Base-by-base conservation (phyloP, 2,329 filamentous ascomycete species). In the Pseudocercospora cruenta region DNA sequence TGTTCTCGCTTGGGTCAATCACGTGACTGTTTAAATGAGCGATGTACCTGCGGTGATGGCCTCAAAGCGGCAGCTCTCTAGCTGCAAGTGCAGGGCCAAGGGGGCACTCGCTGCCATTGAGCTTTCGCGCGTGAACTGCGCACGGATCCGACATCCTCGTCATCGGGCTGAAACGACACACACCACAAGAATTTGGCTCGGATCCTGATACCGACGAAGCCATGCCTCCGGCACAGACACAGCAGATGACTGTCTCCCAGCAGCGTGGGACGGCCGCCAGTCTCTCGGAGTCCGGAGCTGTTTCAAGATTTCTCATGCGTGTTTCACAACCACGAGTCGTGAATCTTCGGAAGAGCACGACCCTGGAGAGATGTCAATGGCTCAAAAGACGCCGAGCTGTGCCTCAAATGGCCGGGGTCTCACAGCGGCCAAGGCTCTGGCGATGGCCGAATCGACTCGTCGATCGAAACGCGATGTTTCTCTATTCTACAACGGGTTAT, bases 251-350 rank as follows among this genome's bases (percentile, higher is more conserved):
- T 53, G 10, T 24, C 24, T 14, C 22, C 49, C 49, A 53, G 22
- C 49, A 26, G 19, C 21, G 12, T 53, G 49, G 49, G 14, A 53
- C 22, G 49, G 22, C 14, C 45, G 45, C 4, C 45, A 21, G 45
- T 24, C 19, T 49, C 45, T 49, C 45, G 45, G 45, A 55, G 51
- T 55, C 51, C 31, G 57, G 43, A 28, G 47, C 12, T 47, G 58
- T 60, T 60, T 51, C 58, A 47, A 28, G 12, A 60, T 47, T 21
- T 21, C 54, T 31, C 58, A 28, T 60, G 16, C 39, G 39, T 49
- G 58, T 60, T 60, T 60, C 58, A 60, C 39, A 33, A 28, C 12
- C 45, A 51, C 58, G 58, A 60, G 36, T 60, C 58, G 58, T 33
- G 21, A 24, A 16, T 19, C 26, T 33, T n/a, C 19, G 57, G 26